Percentiles rank a stretch among this genome's conserved stretches.
These are phyloP conservation scores for Colletotrichum phormii DNA, from an alignment of 2,329 filamentous ascomycete species.

Conservation along the genomic window DNA sequence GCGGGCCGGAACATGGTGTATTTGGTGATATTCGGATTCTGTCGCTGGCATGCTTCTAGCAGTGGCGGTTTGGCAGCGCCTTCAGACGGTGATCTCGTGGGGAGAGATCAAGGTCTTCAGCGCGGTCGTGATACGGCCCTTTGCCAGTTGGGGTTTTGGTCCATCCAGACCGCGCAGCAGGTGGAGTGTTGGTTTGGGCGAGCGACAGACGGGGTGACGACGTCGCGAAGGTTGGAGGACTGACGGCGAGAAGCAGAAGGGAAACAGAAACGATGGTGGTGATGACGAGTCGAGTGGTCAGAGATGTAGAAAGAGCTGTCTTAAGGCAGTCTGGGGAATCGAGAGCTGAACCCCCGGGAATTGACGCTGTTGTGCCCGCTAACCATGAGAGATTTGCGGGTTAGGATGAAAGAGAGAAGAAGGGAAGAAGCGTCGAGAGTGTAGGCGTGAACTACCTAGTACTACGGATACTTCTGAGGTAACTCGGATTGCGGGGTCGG, in stretches of 20 bases:
- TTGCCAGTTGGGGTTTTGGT: slow-evolving; percentile 25
- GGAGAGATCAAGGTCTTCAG: slow-evolving; percentile 68
- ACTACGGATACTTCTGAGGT: slow-evolving; percentile 17
- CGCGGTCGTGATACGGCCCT: slow-evolving; percentile 65
- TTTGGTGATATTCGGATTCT: slow-evolving; percentile 51
- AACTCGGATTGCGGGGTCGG: slow-evolving; percentile 34
- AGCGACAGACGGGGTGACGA: background rate
- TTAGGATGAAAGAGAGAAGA: slow-evolving; percentile 18
- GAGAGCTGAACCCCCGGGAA: slow-evolving; percentile 39
- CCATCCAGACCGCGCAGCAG: slow-evolving; percentile 34
- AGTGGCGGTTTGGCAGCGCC: slow-evolving; percentile 52
- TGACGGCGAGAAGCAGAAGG: background rate
- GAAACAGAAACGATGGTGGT: slow-evolving; percentile 7
- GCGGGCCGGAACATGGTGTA: slow-evolving; percentile 56
- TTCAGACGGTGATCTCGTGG: slow-evolving; percentile 61
- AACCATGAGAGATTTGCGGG: slow-evolving; percentile 31
- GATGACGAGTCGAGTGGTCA: slow-evolving; percentile 8
- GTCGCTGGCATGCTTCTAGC: slow-evolving; percentile 50
- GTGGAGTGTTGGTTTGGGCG: background rate
- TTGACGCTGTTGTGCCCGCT: slow-evolving; percentile 33
- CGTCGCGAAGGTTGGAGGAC: slow-evolving; percentile 4
- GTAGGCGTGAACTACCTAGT: slow-evolving; percentile 13
- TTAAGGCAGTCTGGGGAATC: slow-evolving; percentile 33
- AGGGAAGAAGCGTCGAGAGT: background rate
- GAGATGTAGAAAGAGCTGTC: background rate